Conservation (phyloP, 2,329 filamentous ascomycete species). For the Aaosphaeria arxii region DNA sequence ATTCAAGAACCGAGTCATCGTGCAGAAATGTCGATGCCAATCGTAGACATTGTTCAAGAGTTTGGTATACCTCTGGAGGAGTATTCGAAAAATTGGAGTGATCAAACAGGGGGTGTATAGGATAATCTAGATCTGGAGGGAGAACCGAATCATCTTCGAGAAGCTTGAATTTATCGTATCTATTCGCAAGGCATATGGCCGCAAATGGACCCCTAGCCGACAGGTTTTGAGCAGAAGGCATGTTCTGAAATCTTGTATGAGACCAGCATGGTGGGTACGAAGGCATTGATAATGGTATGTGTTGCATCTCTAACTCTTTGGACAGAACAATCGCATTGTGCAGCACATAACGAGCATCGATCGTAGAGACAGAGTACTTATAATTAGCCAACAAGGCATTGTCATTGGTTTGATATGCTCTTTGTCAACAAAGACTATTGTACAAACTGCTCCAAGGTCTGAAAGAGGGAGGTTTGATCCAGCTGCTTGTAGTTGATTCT, state of each 20-base stretch:
- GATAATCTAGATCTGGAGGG: conserved; percentile 20
- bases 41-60: conserved; percentile 20
- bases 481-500: too few relatives aligned
- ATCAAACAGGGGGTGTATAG: conserved; percentile 29
- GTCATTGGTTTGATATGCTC: too few relatives aligned
- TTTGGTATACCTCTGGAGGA: conserved; percentile 1
- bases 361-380: too few relatives aligned
- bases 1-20: conserved; percentile 23
- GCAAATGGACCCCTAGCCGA: background rate
- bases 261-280: background rate
- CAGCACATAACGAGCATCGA: too few relatives aligned
- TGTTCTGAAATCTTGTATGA: background rate
- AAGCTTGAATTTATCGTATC: conserved; percentile 28
- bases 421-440: too few relatives aligned
- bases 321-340: too few relatives aligned
- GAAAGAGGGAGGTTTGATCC: too few relatives aligned
- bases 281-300: background rate
- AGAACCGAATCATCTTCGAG: conserved; percentile 20
- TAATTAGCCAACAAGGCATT: too few relatives aligned
- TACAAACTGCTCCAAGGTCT: too few relatives aligned
- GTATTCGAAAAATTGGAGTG: conserved; percentile 9
- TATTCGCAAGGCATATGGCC: conserved; percentile 13
- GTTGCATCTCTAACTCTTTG: too few relatives aligned
- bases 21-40: conserved; percentile 33
- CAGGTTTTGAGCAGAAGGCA: background rate